Base-by-base conservation (phyloP, 345 rosid genomes). In the Bruguiera sexangula region DNA sequence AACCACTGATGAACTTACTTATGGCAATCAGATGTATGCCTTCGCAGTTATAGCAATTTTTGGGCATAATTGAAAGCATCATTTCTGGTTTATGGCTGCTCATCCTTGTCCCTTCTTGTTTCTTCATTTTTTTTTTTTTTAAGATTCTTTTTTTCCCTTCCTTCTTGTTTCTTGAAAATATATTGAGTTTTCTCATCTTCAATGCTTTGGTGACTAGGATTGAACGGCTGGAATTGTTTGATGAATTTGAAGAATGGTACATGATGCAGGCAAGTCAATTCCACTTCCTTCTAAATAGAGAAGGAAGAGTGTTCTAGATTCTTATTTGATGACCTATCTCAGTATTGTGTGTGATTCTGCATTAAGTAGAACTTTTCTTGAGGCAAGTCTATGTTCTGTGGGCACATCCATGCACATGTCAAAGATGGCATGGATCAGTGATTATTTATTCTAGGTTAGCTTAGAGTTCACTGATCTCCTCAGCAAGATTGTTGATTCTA, bases 201-300 rank as follows among this genome's bases (percentile, higher is more conserved):
- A 60, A 57, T 72, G 27, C 59, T 78, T 53, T 74, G 77, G 69
- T 82, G 73, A 36, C 59, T 82, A 92, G 98, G 90, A 92, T 92
- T 21, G 98, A 95, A 82, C 80, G 89, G 76, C 78, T 88, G 86
- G 96, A 92, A 83, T 77, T 92, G 82, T 95, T 92, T 43, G 96
- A 92, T 73, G 98, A 95, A 84, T 87, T 92, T 76, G 99, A 95
- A 81, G 97, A 95, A 78, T 95, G 99, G 98, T 83, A 88, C 78
- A 88, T 92, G 99, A 95, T 95, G 99, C 96, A 95, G 98, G 98
- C 82, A 86, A 82, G 94, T 83, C 66, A 69, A 58, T 52, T 64
- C 63, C 50, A 46, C n/a, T 6, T 68, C 56, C 55, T 72, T 53
- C 5, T 58, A 31, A 71, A 34, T 64, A 62, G 53, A 75, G 31